phyloP scores from a whole-genome alignment of 495 filamentous ascomycete species.

The Tuber indicum region DNA sequence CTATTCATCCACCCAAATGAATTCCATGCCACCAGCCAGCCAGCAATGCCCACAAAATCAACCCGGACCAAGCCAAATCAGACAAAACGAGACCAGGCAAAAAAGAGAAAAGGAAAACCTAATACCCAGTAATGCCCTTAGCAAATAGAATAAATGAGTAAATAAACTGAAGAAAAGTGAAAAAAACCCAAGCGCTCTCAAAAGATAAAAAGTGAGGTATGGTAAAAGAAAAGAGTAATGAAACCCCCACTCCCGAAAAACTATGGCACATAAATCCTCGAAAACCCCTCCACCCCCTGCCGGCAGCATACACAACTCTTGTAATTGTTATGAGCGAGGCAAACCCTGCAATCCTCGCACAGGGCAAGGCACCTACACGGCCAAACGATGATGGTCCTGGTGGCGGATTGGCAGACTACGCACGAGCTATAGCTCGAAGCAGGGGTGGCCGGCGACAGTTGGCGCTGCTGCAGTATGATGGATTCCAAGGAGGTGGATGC shows the following conservation, averaged over 20 bases:
- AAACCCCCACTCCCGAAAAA: not conserved
- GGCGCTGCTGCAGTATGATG: slow-evolving; percentile 56
- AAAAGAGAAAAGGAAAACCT: not conserved
- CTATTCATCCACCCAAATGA: not conserved
- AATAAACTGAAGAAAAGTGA: not conserved
- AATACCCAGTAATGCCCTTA: not conserved
- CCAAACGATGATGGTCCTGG: slow-evolving; percentile 89
- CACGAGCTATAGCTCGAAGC: slow-evolving; percentile 46
- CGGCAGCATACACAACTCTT: slow-evolving; percentile 91
- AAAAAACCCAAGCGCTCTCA: not conserved
- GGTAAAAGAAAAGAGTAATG: not conserved
- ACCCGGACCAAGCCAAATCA: not conserved
- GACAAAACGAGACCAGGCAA: not conserved
- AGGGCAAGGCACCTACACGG: slow-evolving; percentile 89
- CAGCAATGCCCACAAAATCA: not conserved
- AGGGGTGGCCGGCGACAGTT: not conserved
- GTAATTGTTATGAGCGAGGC: slow-evolving; percentile 93
- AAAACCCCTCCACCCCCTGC: slow-evolving; percentile 76
- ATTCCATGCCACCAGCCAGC: not conserved
- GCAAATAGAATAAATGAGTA: not conserved
- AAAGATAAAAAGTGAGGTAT: not conserved
- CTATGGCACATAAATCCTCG: slow-evolving; percentile 76
- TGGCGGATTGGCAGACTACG: slow-evolving; percentile 84
- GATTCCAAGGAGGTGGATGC: slow-evolving; percentile 57
- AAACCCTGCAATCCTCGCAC: slow-evolving; percentile 91